Conservation (phyloP, 768 basidiomycete genomes). For the Leucosporidium creatinivorum region DNA sequence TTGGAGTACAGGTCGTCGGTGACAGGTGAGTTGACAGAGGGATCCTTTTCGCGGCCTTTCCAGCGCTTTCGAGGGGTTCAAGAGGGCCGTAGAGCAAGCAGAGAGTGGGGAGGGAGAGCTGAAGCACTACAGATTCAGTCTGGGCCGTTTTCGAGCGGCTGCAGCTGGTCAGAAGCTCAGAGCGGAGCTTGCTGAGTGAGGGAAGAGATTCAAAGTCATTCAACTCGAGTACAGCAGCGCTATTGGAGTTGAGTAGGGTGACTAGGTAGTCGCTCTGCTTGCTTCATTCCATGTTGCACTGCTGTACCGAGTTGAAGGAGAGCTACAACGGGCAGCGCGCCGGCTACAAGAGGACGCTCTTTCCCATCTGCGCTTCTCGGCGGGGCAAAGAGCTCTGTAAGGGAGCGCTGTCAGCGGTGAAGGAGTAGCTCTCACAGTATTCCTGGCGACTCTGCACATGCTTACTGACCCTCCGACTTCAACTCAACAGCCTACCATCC, state of each 20-base stretch:
- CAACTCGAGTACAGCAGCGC: too few species aligned
- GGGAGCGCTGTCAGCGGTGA: neutral
- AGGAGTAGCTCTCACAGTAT: neutral
- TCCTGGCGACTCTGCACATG: too few species aligned
- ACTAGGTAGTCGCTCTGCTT: too few species aligned
- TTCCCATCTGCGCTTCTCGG: neutral
- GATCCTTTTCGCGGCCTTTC: neutral
- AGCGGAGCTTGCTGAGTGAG: neutral
- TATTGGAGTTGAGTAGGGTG: too few species aligned
- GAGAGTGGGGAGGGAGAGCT: neutral
- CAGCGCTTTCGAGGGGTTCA: neutral
- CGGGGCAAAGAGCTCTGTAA: neutral
- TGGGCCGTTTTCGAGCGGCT: neutral
- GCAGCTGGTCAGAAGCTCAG: neutral
- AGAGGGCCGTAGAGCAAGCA: neutral
- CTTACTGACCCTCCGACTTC: neutral
- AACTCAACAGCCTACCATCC: constrained; percentile 15
- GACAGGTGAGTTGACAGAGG: constrained; percentile 26
- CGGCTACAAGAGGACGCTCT: too few species aligned
- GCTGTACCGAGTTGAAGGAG: too few species aligned
- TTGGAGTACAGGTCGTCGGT: constrained; percentile 35
- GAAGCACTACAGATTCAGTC: too few species aligned
- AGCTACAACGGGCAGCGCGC: too few species aligned
- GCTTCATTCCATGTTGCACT: too few species aligned
- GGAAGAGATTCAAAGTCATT: too few species aligned